phyloP scores from a whole-genome alignment of 139 green algal genomes.

The Chlamydomonas incerta region DNA sequence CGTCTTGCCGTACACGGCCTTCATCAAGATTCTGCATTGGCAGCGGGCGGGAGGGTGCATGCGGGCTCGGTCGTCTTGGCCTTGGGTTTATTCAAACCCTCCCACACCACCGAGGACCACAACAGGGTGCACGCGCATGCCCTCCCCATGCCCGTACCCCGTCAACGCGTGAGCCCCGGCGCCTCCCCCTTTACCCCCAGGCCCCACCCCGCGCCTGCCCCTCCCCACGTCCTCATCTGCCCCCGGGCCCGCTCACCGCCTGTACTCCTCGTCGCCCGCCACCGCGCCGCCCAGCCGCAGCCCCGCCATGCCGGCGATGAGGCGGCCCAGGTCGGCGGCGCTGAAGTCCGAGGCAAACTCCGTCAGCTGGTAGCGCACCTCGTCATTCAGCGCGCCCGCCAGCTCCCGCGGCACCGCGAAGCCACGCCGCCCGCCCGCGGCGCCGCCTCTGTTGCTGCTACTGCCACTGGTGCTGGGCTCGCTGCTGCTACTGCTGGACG shows the following conservation, averaged over 20 bases:
- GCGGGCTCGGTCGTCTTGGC: too few relatives aligned
- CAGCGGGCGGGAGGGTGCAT: too few relatives aligned
- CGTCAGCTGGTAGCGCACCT: slow-evolving; percentile 46
- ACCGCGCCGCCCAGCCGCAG: slow-evolving; percentile 35
- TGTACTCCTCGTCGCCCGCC: background rate
- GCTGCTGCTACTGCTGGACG: too few relatives aligned
- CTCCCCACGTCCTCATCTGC: too few relatives aligned
- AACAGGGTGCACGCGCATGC: too few relatives aligned
- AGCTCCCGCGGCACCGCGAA: background rate
- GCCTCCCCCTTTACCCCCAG: too few relatives aligned
- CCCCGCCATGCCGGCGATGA: slow-evolving; percentile 55
- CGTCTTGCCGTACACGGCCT: slow-evolving; percentile 60
- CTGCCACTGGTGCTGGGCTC: background rate
- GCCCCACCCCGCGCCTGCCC: too few relatives aligned
- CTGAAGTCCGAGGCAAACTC: slow-evolving; percentile 65
- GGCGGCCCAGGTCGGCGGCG: slow-evolving; percentile 55
- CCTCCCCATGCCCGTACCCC: too few relatives aligned
- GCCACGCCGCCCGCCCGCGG: background rate
- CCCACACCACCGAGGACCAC: too few relatives aligned
- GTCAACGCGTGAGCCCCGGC: too few relatives aligned
- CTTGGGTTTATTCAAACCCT: too few relatives aligned
- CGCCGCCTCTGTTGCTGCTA: background rate
- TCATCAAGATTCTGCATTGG: slow-evolving; percentile 26
- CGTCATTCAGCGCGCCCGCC: slow-evolving; percentile 31
- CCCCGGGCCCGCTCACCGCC: slow-evolving; percentile 48